Base-by-base conservation (phyloP, 306 rosid genomes). In the Benincasa hispida region DNA sequence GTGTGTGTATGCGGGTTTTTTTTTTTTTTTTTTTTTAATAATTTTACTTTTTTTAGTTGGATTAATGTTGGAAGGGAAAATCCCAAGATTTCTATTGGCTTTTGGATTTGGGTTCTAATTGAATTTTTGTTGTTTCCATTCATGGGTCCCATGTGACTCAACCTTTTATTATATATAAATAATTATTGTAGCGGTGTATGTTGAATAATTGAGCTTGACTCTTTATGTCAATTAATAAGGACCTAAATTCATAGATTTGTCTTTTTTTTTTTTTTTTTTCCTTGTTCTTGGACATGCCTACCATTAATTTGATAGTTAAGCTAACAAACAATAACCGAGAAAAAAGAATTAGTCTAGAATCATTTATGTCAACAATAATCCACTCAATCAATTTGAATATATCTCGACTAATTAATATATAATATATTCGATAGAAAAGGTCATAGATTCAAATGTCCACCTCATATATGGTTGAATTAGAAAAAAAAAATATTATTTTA, bases 101-200 rank as follows among this genome's bases (percentile, higher is more conserved):
- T 56, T 61, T 5, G 41, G 42, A 8, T 14, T 62, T 28, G 8
- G 11, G 2, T 32, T 62, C 18, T 41, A 41, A 6, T 60, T 34
- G n/a, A 10, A 22, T 34, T 15, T 3, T 22, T 13, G 11, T 37
- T 18, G n/a, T 21, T 10, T 39, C 2, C 0, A 1, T 13, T 68
- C 74, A 68, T 68, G 74, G 74, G 74, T 37, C 32, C 54, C 74
- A 68, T 68, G 74, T 68, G 54, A 39, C 5, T 32, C 12, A 59
- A 28, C 17, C 13, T 2, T 15, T 62, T 28, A 19, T 65, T 10
- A 35, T 4, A 2, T 41, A 1, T 15, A 17, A 28, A 14, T 32
- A 32, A 34, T 63, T 62, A 63, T 68, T 22, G 30, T 39, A 7
- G n/a, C 19, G 75, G 27, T 22, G 28, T 42, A 6, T 37, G 4